Conservation (phyloP, 2,329 filamentous ascomycete species). For the Corinectria fuckeliana region DNA sequence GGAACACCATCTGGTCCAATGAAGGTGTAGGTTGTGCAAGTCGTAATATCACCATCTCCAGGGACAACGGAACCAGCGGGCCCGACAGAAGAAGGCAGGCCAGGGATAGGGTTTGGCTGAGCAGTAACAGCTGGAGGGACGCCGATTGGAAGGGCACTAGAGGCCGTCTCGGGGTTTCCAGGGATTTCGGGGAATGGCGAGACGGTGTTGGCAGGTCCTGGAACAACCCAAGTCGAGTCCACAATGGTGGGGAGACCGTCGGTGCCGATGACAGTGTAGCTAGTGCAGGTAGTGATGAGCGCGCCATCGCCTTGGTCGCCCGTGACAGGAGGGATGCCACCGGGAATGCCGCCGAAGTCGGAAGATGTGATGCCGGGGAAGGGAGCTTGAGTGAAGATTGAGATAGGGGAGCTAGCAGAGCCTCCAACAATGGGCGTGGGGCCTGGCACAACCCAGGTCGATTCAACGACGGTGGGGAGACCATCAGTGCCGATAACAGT, state of each 20-base stretch:
- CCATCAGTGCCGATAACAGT: constrained; percentile 32
- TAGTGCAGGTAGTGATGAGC: constrained; percentile 38
- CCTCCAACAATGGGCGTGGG: constrained; percentile 11
- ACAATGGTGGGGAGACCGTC: constrained; percentile 38
- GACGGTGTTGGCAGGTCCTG: constrained; percentile 32
- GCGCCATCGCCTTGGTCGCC: not conserved
- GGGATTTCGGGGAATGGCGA: constrained; percentile 16
- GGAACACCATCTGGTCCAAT: constrained; percentile 34
- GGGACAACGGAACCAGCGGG: constrained; percentile 12
- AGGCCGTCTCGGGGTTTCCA: constrained; percentile 19
- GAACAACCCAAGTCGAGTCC: constrained; percentile 43
- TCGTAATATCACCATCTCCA: constrained; percentile 23
- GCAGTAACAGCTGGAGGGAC: constrained; percentile 18
- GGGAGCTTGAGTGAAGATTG: constrained; percentile 12
- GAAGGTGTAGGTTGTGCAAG: constrained; percentile 35
- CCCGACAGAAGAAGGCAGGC: not conserved
- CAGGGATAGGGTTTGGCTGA: constrained; percentile 18
- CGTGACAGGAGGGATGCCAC: not conserved
- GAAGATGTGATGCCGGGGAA: constrained; percentile 1
- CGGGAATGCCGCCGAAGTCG: not conserved
- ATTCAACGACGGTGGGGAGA: constrained; percentile 29
- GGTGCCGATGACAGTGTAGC: constrained; percentile 37
- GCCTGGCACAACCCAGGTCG: constrained; percentile 22
- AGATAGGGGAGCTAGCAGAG: constrained; percentile 5
- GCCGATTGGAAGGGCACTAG: constrained; percentile 23